Percentiles rank a stretch among this genome's conserved stretches.
phyloP scores from a whole-genome alignment of 148 eudicot genomes.

The Silene conica region DNA sequence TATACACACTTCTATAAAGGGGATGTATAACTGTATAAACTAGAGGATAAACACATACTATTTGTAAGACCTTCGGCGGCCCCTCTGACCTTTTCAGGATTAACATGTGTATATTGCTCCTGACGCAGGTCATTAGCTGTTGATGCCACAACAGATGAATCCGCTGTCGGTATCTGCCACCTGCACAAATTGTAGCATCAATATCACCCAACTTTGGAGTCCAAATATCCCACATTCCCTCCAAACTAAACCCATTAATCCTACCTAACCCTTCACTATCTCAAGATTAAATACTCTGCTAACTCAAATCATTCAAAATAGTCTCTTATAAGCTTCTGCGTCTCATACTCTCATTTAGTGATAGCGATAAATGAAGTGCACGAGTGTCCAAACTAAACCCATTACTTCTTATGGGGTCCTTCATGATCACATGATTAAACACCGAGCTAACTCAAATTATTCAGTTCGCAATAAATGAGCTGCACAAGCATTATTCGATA shows the following conservation, averaged over 20 bases:
- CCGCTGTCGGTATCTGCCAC: constrained; percentile 70
- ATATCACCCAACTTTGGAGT: constrained; percentile 1
- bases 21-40: neutral
- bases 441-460: too few relatives aligned
- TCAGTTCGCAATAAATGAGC: too few relatives aligned
- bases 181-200: constrained; percentile 29
- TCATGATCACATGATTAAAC: too few relatives aligned
- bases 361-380: too few relatives aligned
- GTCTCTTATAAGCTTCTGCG: too few relatives aligned
- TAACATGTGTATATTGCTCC: constrained; percentile 44
- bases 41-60: constrained; percentile 34
- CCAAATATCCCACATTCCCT: neutral
- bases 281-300: neutral
- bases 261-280: neutral
- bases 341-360: too few relatives aligned
- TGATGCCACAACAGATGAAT: constrained; percentile 56
- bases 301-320: neutral
- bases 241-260: neutral
- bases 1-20: neutral
- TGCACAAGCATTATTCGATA: too few relatives aligned
- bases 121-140: constrained; percentile 79
- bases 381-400: too few relatives aligned
- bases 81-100: constrained; percentile 76
- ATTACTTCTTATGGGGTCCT: too few relatives aligned
- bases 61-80: constrained; percentile 75